Evolutionary conservation across 176 grass and related monocot species (phyloP), one percentile per base, ranked within the genome.

Genomic region (Oryza punctata): DNA sequence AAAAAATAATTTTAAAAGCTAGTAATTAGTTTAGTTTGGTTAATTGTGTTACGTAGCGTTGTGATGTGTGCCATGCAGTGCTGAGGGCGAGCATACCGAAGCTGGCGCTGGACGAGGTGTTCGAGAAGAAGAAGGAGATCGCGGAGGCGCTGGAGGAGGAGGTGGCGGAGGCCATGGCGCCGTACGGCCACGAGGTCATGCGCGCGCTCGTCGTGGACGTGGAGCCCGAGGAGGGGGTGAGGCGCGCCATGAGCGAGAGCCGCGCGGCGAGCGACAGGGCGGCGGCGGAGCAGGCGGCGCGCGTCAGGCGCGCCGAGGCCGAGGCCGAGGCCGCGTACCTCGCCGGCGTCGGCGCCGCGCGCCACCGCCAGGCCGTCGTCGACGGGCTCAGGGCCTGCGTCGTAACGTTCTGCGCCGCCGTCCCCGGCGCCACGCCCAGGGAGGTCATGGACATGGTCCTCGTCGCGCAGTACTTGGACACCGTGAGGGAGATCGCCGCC

Each of bases 231-330:
- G 86, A 85, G 65, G 46, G 25, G 13, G 86, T 91, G n/a, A 91
- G 82, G 86, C 82, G 81, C 15, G 90, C 90, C 41, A 91, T 91
- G 90, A 86, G 85, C 81, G 90, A 91, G 30, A 88, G 85, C 78
- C 88, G 88, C 79, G 89, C 89, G 12, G 83, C 85, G 61, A 65
- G 3, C 33, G 83, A 85, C 35, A 77, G 82, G 57, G 78, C 85
- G 16, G 78, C 37, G 11, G 87, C 81, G 10, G 82, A 91, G 0
- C 82, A 82, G 71, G 38, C 82, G 18, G 37, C 72, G 70, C 78
- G 85, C 38, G 64, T 82, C 21, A 88, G 78, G 81, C 54, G 85
- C 12, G 90, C 90, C 16, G 90, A 91, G 74, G 86, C 72, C 63
- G 86, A 91, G 9, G 86, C 90, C 19, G 86, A 91, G 87, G 18